Evolutionary conservation across 2,329 filamentous ascomycete genomes (phyloP).

Genomic region (Hymenoscyphus linearis): DNA sequence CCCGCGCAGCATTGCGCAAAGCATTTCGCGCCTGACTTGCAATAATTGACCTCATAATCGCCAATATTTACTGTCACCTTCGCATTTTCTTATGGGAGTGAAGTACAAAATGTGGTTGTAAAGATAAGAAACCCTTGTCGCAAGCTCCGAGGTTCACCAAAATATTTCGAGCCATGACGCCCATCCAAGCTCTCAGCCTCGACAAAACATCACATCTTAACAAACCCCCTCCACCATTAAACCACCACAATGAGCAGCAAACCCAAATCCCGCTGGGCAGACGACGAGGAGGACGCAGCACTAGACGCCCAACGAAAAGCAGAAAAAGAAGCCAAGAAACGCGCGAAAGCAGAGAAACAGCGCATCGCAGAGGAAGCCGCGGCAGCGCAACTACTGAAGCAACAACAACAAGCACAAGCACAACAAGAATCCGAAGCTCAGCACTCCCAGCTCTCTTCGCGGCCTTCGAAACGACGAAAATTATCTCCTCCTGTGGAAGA

Average conservation of each 20-base stretch:
- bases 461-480: constrained; percentile 58
- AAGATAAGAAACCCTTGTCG: constrained; percentile 6
- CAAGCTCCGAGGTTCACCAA: constrained; percentile 7
- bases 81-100: constrained; percentile 10
- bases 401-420: constrained; percentile 33
- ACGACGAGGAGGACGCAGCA: constrained; percentile 74
- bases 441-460: constrained; percentile 38
- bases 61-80: constrained; percentile 9
- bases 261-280: constrained; percentile 73
- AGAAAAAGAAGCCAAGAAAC: constrained; percentile 87
- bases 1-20: constrained; percentile 19
- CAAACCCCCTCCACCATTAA: constrained; percentile 1
- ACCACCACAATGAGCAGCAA: constrained; percentile 23
- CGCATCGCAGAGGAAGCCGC: constrained; percentile 53
- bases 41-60: constrained; percentile 29
- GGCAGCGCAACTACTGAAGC: constrained; percentile 25
- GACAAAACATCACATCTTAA: constrained; percentile 3
- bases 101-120: constrained; percentile 1
- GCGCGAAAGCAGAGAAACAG: constrained; percentile 76
- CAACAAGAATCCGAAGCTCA: constrained; percentile 25
- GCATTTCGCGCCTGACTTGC: constrained; percentile 21
- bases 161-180: constrained; percentile 7
- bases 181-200: constrained; percentile 2
- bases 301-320: constrained; percentile 66
- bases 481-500: constrained; percentile 29